Evolutionary conservation across 169 alveolate species (phyloP).

Genomic region (Besnoitia besnoiti): DNA sequence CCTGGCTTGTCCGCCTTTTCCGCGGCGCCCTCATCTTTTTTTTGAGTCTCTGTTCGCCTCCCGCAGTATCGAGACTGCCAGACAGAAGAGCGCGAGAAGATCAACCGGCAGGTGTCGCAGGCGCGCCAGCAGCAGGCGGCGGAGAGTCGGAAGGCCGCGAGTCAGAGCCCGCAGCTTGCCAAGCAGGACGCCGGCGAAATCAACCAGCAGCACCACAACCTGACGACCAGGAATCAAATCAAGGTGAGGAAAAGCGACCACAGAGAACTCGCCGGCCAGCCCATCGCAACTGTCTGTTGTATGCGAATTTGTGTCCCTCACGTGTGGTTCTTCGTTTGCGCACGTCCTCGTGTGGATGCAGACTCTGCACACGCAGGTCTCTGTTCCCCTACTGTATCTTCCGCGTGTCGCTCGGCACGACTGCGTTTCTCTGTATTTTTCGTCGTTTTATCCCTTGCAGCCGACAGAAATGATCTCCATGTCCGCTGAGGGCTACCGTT

Average conservation of each 20-base stretch:
- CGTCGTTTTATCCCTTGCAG: not conserved
- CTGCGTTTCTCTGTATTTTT: not conserved
- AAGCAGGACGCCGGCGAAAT: constrained; percentile 67
- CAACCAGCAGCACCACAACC: constrained; percentile 55
- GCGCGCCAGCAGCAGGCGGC: constrained; percentile 15
- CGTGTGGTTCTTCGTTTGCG: too few relatives aligned
- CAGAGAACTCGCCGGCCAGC: not conserved
- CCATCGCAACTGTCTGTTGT: not conserved
- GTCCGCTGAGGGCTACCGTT: constrained; percentile 61
- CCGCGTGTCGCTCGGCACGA: too few relatives aligned
- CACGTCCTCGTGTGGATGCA: too few relatives aligned
- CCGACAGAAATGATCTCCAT: constrained; percentile 52
- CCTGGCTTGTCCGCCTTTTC: not conserved
- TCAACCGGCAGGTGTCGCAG: constrained; percentile 5
- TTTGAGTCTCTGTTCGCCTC: not conserved
- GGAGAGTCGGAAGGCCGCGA: not conserved
- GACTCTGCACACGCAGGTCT: too few relatives aligned
- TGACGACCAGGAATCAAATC: constrained; percentile 53
- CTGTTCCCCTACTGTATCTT: too few relatives aligned
- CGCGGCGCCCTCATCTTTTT: not conserved
- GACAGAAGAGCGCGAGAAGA: not conserved
- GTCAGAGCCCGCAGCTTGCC: constrained; percentile 42
- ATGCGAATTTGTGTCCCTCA: not conserved
- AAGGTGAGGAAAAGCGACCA: constrained; percentile 11
- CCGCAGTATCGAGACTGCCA: constrained; percentile 28